Conservation (phyloP, 495 filamentous ascomycete species). For the Tuber indicum region DNA sequence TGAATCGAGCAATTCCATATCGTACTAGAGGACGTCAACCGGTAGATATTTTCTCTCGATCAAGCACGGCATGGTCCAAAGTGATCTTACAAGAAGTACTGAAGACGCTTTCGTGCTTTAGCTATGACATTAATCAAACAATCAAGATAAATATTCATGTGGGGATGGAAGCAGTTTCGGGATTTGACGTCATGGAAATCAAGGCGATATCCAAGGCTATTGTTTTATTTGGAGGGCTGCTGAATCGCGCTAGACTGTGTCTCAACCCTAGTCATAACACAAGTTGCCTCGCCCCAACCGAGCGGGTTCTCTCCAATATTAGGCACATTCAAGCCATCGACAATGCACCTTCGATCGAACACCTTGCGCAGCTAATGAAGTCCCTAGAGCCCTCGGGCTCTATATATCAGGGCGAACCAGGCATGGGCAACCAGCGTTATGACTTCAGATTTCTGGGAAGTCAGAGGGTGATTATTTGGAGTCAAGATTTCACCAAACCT, state of each 20-base stretch:
- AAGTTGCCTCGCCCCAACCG: neutral
- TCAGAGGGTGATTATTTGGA: conserved; percentile 22
- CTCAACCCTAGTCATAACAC: neutral
- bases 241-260: neutral
- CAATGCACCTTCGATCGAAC: conserved; percentile 13
- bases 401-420: conserved; percentile 4
- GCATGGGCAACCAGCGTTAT: conserved; percentile 16
- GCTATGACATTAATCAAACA: neutral
- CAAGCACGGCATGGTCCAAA: neutral
- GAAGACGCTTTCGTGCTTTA: neutral
- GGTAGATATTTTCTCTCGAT: neutral
- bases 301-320: conserved; percentile 8
- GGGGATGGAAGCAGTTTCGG: neutral
- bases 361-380: conserved; percentile 21
- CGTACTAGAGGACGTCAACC: neutral
- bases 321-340: conserved; percentile 15
- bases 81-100: neutral
- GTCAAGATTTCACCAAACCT: conserved; percentile 11
- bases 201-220: conserved; percentile 27
- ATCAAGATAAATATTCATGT: neutral
- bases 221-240: conserved; percentile 21
- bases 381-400: neutral
- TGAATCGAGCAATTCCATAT: neutral
- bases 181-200: conserved; percentile 23
- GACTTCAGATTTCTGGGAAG: conserved; percentile 20